These are phyloP conservation scores for Colletotrichum sp. DNA, from an alignment of 2,329 filamentous ascomycete species.

Conservation along the genomic window DNA sequence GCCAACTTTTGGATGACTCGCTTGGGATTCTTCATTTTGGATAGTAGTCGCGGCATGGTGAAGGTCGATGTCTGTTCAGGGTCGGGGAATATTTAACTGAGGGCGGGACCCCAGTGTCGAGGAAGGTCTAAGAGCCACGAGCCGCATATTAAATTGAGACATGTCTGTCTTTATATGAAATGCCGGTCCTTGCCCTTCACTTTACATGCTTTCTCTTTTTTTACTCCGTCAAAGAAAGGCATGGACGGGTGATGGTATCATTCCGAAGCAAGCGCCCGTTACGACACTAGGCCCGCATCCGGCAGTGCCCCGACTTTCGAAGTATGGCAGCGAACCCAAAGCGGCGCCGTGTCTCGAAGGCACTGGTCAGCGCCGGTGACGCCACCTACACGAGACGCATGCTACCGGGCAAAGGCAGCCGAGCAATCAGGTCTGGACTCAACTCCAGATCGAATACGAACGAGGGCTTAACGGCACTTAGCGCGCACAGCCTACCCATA, in stretches of 20 bases:
- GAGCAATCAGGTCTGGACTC: neutral
- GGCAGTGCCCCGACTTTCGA: neutral
- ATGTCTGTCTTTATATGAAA: neutral
- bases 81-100: neutral
- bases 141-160: neutral
- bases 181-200: neutral
- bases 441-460: neutral
- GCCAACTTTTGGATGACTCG: neutral
- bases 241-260: neutral
- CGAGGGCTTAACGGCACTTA: neutral
- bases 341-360: neutral
- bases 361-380: neutral
- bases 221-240: neutral
- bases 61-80: neutral
- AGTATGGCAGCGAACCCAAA: neutral
- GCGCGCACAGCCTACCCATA: neutral
- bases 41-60: neutral
- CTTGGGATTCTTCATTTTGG: neutral
- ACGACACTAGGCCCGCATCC: neutral
- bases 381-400: neutral
- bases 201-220: neutral
- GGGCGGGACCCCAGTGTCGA: neutral
- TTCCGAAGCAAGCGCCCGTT: neutral
- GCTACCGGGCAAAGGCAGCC: neutral
- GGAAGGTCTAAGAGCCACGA: neutral